Base-by-base conservation (phyloP, 1,139 yeast species). In the Meyerozyma carpophila region DNA sequence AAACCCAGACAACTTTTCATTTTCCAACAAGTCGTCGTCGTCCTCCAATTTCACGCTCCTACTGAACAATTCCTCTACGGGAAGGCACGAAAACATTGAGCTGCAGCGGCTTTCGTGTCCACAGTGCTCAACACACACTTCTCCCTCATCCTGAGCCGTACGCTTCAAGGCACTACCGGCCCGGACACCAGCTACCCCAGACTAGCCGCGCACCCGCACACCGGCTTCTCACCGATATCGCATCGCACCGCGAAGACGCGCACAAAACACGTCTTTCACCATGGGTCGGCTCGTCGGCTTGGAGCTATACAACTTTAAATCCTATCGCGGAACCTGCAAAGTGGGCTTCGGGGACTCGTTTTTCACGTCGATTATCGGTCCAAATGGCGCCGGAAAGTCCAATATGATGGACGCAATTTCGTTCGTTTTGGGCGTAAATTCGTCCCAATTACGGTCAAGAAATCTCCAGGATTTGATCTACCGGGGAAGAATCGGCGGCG, bases 331-430 rank as follows among this genome's bases (percentile, higher is more conserved):
- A 0, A 75, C 77, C 0, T 75, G 89, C 20, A 70, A 75, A 8
- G 80, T 93, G 18, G 96, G 94, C 3, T 85, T 91, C 62, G 98
- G 96, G 1, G 72, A 81, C 6, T 79, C 95, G 1, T 76, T 77
- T 50, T 93, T 94, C 66, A 88, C 96, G 1, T 85, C 95, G 40
- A 88, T 93, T 49, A 87, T 94, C 46, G 99, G 99, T 1, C 98
- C 98, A 13, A 94, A 94, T 73, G 98, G 98, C 14, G 86, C 97
- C 1, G 99, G 99, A 11, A 93, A 93, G 67, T 87, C 96, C 40
- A 93, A 93, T 58, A 84, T 91, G 91, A 91, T 91, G 98, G 98
- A 91, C 62, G 98, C 98, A 39, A 90, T 91, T 14, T 89, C 97
- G 2, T 93, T 93, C 60, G 98, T 93, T 11, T 73, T 94, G 31